A percentile compares a stretch with the other conserved stretches of the same genome.
These are phyloP conservation scores for Castanospermum australe DNA, from an alignment of 306 rosid species.

Conservation along the genomic window DNA sequence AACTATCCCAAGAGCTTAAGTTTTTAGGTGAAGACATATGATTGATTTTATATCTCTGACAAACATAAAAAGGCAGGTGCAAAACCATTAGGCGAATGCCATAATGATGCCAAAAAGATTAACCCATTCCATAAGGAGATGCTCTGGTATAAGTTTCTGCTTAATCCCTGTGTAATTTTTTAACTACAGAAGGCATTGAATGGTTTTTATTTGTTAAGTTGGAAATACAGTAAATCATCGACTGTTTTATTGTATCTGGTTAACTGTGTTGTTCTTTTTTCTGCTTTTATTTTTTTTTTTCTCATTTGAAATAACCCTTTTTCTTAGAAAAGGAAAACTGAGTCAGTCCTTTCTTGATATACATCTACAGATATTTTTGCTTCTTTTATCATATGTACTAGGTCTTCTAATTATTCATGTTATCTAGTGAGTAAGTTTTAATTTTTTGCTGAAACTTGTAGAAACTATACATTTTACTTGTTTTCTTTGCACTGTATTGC, in stretches of 20 bases:
- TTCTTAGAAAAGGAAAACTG: neutral
- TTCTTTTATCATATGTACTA: neutral
- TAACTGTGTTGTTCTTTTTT: neutral
- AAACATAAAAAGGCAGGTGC: neutral
- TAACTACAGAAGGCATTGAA: neutral
- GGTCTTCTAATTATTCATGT: neutral
- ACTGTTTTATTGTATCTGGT: neutral
- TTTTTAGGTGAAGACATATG: too few relatives aligned
- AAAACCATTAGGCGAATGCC: neutral
- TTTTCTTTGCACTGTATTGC: neutral
- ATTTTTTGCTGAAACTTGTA: neutral
- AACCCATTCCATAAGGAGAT: neutral
- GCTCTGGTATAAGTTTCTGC: neutral
- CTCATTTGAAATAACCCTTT: neutral
- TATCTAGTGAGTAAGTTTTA: constrained; percentile 13
- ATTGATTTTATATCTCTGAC: too few relatives aligned
- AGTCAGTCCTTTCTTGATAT: neutral
- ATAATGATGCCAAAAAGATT: neutral
- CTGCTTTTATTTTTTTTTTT: too few relatives aligned
- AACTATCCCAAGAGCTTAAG: too few relatives aligned
- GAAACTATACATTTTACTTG: neutral
- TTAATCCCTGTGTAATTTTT: neutral
- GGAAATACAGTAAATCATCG: neutral
- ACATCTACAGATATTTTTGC: neutral
- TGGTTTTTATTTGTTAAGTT: neutral